phyloP scores from a whole-genome alignment of 2,329 filamentous ascomycete species.

The Meredithiella fracta region DNA sequence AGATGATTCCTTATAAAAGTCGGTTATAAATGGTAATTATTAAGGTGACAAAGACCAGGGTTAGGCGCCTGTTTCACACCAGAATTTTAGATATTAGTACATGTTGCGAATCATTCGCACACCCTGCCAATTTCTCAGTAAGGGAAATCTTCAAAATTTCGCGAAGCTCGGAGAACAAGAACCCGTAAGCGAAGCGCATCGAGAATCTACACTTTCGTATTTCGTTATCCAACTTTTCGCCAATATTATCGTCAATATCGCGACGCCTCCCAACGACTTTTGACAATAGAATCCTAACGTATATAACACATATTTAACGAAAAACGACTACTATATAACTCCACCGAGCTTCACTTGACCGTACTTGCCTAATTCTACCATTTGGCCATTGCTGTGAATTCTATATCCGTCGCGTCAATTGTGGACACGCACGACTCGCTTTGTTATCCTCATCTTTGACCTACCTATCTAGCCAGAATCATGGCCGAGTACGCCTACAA shows the following conservation, averaged over 20 bases:
- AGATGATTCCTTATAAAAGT: too few relatives aligned
- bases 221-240: neutral
- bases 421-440: neutral
- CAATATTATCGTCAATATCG: too few relatives aligned
- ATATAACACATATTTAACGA: too few relatives aligned
- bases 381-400: neutral
- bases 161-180: neutral
- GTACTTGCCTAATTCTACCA: neutral
- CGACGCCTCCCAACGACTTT: neutral
- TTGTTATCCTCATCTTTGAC: neutral
- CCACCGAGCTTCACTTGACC: neutral
- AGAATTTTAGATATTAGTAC: neutral
- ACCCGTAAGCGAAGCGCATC: conserved; percentile 5
- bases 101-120: neutral
- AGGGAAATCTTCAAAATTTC: conserved; percentile 1
- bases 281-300: neutral
- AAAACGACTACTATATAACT: too few relatives aligned
- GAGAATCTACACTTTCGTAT: neutral
- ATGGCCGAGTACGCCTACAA: conserved; percentile 12
- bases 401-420: neutral
- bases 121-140: neutral
- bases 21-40: neutral
- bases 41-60: neutral
- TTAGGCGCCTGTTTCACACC: neutral
- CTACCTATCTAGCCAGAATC: neutral